Conservation (phyloP, 305 asterid genomes). For the Fraxinus latifolia region DNA sequence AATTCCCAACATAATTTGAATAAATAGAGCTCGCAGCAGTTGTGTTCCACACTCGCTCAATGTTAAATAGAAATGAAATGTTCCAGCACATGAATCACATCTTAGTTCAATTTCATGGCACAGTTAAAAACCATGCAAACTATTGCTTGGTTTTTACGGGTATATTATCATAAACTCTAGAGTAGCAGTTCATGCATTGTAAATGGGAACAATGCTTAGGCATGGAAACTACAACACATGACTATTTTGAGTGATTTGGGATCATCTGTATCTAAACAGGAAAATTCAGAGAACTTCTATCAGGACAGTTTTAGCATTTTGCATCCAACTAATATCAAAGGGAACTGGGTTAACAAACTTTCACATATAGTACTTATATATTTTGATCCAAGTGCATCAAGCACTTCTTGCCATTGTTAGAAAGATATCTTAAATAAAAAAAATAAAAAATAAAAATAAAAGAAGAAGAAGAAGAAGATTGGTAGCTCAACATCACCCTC, state of each 20-base stretch:
- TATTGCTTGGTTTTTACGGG: not conserved
- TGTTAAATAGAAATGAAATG: not conserved
- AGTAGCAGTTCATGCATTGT: not conserved
- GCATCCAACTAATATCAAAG: not conserved
- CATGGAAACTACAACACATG: not conserved
- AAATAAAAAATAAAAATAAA: not conserved
- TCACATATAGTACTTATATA: not conserved
- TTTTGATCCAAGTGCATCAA: not conserved
- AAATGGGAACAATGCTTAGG: not conserved
- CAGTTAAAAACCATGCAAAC: not conserved
- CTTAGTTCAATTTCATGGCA: not conserved
- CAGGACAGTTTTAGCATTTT: not conserved
- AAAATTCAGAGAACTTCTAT: not conserved
- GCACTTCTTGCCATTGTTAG: not conserved
- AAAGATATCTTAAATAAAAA: not conserved
- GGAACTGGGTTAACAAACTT: not conserved
- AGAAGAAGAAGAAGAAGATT: not conserved
- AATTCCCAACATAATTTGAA: not conserved
- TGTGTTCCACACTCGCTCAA: not conserved
- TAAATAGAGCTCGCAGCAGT: not conserved
- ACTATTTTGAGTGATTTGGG: not conserved
- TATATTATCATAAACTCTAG: not conserved
- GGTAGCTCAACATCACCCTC: not conserved
- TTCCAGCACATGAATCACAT: not conserved
- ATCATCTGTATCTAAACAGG: not conserved